These are phyloP conservation scores for Usnea hakonensis DNA, from an alignment of 495 filamentous ascomycete genomes.

Conservation along the genomic window DNA sequence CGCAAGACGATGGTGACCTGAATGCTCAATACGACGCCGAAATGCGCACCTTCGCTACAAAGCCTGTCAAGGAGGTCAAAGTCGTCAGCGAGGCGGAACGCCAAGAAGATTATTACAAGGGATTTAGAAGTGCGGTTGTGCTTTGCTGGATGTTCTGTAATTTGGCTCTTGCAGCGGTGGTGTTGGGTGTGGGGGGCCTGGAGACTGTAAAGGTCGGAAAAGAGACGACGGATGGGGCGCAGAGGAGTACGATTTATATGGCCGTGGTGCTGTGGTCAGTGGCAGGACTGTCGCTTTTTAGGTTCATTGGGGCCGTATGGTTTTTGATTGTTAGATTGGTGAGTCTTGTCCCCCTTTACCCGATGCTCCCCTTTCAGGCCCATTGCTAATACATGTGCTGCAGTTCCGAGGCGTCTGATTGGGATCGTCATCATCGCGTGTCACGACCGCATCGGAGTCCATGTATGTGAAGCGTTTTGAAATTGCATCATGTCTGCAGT, in stretches of 20 bases:
- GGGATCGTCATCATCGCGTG: not conserved
- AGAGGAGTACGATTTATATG: constrained; percentile 72
- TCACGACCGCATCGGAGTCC: not conserved
- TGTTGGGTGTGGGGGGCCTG: constrained; percentile 76
- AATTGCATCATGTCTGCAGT: not conserved
- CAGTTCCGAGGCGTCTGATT: constrained; percentile 45
- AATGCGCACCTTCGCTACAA: constrained; percentile 64
- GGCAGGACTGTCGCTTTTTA: constrained; percentile 75
- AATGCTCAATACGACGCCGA: constrained; percentile 94
- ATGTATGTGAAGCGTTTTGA: not conserved
- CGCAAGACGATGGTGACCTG: constrained; percentile 74
- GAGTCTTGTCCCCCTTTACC: constrained; percentile 35
- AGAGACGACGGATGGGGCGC: constrained; percentile 34
- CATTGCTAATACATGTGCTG: constrained; percentile 18
- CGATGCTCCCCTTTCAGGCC: not conserved
- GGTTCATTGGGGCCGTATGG: constrained; percentile 88
- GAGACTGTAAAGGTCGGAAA: constrained; percentile 50
- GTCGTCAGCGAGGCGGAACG: constrained; percentile 58
- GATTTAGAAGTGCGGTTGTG: constrained; percentile 85
- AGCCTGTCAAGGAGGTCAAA: constrained; percentile 57
- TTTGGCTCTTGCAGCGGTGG: constrained; percentile 79
- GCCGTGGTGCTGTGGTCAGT: constrained; percentile 88
- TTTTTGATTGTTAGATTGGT: constrained; percentile 91
- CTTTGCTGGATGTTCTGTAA: constrained; percentile 96
- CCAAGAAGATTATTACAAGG: constrained; percentile 98